These are phyloP conservation scores for Saturnispora gosingensis DNA, from an alignment of 805 yeast genomes.

Conservation along the genomic window DNA sequence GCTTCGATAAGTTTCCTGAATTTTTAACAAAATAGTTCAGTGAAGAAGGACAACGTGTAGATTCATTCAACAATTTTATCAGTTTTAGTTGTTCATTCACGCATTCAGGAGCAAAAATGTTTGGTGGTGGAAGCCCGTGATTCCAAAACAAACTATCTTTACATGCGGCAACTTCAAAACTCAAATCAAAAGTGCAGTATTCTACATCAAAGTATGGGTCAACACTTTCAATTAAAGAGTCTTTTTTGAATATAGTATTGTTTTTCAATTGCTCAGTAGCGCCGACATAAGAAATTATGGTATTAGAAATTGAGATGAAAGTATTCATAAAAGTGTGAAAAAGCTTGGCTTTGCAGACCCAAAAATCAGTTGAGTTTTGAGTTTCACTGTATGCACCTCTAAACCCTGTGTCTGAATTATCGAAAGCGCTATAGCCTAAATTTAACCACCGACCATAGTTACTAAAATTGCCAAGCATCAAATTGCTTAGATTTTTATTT, in stretches of 20 bases:
- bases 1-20: constrained; percentile 21
- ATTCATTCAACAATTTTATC: constrained; percentile 18
- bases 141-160: neutral
- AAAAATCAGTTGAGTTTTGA: constrained; percentile 29
- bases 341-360: constrained; percentile 32
- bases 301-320: constrained; percentile 25
- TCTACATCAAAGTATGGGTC: constrained; percentile 40
- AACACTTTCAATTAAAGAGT: neutral
- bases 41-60: constrained; percentile 21
- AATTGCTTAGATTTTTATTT: constrained; percentile 32
- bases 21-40: constrained; percentile 28
- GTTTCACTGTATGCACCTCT: constrained; percentile 27
- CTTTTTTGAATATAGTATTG: neutral
- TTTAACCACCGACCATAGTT: constrained; percentile 32
- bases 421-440: constrained; percentile 32
- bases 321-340: constrained; percentile 26
- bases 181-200: constrained; percentile 21
- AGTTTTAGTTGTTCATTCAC: constrained; percentile 24
- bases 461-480: constrained; percentile 31
- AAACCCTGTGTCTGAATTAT: constrained; percentile 13
- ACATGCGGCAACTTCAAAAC: neutral
- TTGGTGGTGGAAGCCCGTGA: constrained; percentile 24
- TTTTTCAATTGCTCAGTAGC: neutral
- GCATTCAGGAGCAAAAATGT: constrained; percentile 30
- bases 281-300: constrained; percentile 30